Percentiles rank a stretch among this genome's conserved stretches.
Evolutionary conservation across 2,329 filamentous ascomycete genomes (phyloP).

Genomic region (Monilinia fructicola): DNA sequence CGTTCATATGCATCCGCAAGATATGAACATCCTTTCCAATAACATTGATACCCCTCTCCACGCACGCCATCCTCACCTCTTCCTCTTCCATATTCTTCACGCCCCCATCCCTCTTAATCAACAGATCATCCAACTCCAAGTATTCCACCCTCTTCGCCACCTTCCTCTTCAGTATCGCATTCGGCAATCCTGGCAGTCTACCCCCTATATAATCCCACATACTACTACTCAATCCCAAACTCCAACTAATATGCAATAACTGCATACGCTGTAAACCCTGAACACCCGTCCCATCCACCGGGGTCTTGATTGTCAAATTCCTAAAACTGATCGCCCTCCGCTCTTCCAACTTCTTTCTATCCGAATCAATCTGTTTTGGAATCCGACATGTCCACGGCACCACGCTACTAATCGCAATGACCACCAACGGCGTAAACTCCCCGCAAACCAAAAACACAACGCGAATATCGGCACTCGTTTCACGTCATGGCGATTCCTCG

Average conservation of each 20-base stretch:
- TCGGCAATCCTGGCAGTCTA: conserved; percentile 43
- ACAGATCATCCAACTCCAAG: conserved; percentile 67
- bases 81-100: conserved; percentile 55
- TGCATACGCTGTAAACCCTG: conserved; percentile 43
- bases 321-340: conserved; percentile 53
- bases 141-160: conserved; percentile 59
- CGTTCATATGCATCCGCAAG: conserved; percentile 43
- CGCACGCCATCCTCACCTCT: conserved; percentile 69
- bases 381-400: conserved; percentile 83
- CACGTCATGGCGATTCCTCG: conserved; percentile 69
- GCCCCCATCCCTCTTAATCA: conserved; percentile 65
- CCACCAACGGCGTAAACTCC: conserved; percentile 81
- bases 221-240: conserved; percentile 44
- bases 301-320: conserved; percentile 38
- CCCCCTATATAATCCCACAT: conserved; percentile 48
- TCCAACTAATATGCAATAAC: conserved; percentile 45
- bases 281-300: conserved; percentile 23
- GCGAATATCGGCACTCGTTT: conserved; percentile 77
- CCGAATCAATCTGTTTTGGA: conserved; percentile 66
- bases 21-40: conserved; percentile 44
- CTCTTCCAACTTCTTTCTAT: conserved; percentile 55
- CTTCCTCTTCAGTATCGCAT: conserved; percentile 53
- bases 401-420: conserved; percentile 66
- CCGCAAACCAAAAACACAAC: conserved; percentile 75
- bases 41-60: conserved; percentile 65